Conservation (phyloP, 2,329 filamentous ascomycete genomes). For the Fusarium pininemorale region DNA sequence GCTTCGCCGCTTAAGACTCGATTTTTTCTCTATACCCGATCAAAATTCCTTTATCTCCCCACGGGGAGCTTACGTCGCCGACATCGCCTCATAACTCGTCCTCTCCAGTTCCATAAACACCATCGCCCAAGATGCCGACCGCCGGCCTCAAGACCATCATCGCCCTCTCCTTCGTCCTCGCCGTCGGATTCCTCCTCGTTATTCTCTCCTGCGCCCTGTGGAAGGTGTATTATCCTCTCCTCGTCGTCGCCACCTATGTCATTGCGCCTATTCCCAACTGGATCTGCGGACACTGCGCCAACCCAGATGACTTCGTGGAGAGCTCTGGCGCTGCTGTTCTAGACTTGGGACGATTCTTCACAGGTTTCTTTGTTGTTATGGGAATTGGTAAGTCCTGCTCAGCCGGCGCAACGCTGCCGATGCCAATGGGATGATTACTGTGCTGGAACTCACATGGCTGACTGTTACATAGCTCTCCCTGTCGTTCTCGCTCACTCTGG, state of each 20-base stretch:
- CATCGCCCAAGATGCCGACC: slow-evolving; percentile 65
- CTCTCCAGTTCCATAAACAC: background rate
- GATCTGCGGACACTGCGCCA: slow-evolving; percentile 88
- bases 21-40: background rate
- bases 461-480: slow-evolving; percentile 74
- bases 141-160: slow-evolving; percentile 99
- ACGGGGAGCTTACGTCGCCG: slow-evolving; percentile 9
- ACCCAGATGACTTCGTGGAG: slow-evolving; percentile 94
- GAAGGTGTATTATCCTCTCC: slow-evolving; percentile 91
- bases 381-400: slow-evolving; percentile 79
- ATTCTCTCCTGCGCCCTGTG: slow-evolving; percentile 97
- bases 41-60: background rate
- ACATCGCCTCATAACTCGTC: slow-evolving; percentile 12
- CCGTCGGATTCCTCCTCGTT: slow-evolving; percentile 97
- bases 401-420: background rate
- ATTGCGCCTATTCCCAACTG: slow-evolving; percentile 95
- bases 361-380: slow-evolving; percentile 96
- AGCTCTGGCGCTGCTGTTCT: slow-evolving; percentile 85
- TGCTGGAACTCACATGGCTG: slow-evolving; percentile 14
- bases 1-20: background rate
- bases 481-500: slow-evolving; percentile 86
- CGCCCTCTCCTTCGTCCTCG: slow-evolving; percentile 97
- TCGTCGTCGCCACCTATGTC: slow-evolving; percentile 96
- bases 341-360: slow-evolving; percentile 92
- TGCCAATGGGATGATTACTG: background rate